These are phyloP conservation scores for Candida ovalis DNA, from an alignment of 805 yeast species.

Conservation along the genomic window DNA sequence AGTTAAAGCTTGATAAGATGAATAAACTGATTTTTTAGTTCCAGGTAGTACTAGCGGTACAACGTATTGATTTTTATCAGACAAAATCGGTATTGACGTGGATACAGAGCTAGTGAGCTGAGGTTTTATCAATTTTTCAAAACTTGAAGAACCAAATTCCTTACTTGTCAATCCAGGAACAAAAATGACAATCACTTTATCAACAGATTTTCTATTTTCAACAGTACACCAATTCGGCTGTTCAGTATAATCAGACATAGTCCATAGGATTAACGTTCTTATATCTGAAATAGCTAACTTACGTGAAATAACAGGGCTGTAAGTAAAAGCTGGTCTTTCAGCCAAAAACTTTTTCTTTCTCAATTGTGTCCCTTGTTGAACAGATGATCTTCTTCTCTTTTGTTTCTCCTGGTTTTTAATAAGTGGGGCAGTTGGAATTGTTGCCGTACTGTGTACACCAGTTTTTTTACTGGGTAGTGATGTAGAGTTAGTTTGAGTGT, in stretches of 20 bases:
- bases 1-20: conserved; percentile 53
- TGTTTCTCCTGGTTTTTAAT: conserved; percentile 21
- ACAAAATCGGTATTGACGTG: conserved; percentile 32
- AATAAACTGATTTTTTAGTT: conserved; percentile 46
- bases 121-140: conserved; percentile 12
- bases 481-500: background rate
- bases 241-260: conserved; percentile 37
- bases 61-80: conserved; percentile 36
- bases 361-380: conserved; percentile 26
- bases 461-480: background rate
- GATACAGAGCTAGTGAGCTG: conserved; percentile 6
- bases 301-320: conserved; percentile 17
- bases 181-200: conserved; percentile 54
- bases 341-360: conserved; percentile 33
- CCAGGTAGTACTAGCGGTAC: conserved; percentile 67
- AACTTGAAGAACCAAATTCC: conserved; percentile 36
- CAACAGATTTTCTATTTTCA: conserved; percentile 42
- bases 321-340: conserved; percentile 21
- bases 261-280: conserved; percentile 42
- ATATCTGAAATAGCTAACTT: conserved; percentile 37
- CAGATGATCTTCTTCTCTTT: conserved; percentile 39
- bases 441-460: too few species aligned
- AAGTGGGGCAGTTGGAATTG: conserved; percentile 7
- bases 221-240: conserved; percentile 50
- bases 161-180: conserved; percentile 59